Evolutionary conservation across 768 basidiomycete species (phyloP), one percentile per base, ranked within the genome.

Genomic region (Pleurotus tuber-regium): DNA sequence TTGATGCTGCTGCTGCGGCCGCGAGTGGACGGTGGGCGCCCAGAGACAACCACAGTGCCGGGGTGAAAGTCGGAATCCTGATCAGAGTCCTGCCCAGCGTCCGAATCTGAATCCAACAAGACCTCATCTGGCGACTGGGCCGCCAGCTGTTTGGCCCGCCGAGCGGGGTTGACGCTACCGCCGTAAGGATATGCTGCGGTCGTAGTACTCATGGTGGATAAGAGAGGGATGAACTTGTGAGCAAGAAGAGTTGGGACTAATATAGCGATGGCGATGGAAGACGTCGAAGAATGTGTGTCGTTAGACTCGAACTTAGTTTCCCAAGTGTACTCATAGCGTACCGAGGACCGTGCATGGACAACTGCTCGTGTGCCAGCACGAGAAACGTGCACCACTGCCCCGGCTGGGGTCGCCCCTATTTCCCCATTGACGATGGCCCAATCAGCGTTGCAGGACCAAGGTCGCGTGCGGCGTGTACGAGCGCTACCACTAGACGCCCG

Each of bases 81-180:
- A 31, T 48, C 46, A 31, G 46, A 48, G n/a, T 48, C 46, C 31
- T 48, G 46, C 28, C 46, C 46, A 48, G 46, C 46, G 14, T 48
- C 46, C n/a, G 46, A 48, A 7, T 48, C 46, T 1, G 46, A 48
- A 21, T 48, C 46, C 18, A 31, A 48, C 30, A 48, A 14, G 23
- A 48, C 19, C 4, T 31, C 29, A 7, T 35, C 23, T 19, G 23
- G 19, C 16, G n/a, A 31, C 16, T 21, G 46, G 30, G 31, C 18
- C 23, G 41, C 11, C 8, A 24, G 29, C 16, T 67, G 69, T 56
- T 75, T 75, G 8, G 67, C 71, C 18, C 71, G 71, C 25, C 73
- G 61, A 31, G 70, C 54, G 21, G 71, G 73, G 40, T 73, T 73
- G 40, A 64, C 68, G 57, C 66, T 69, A 4, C 64, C 69, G 25